Percentiles rank a stretch among this genome's conserved stretches.
Conservation (phyloP, 2,329 filamentous ascomycete species). For the Penicillium sp. region DNA sequence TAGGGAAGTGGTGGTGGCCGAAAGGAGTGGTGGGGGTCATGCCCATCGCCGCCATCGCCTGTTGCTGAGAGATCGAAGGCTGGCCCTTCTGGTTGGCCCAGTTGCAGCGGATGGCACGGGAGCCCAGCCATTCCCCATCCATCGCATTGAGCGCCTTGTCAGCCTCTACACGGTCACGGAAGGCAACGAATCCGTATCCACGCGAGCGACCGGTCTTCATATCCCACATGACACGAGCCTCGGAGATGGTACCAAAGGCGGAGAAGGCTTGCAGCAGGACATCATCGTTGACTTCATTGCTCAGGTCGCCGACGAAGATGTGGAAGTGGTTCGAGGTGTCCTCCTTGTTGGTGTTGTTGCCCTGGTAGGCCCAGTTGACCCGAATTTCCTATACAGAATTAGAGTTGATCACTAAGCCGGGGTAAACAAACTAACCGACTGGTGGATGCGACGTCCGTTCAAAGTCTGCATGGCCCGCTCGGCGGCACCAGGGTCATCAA, state of each 20-base stretch:
- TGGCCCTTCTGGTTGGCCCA: slow-evolving; percentile 99
- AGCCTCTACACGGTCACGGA: slow-evolving; percentile 88
- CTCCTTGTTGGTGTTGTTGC: slow-evolving; percentile 90
- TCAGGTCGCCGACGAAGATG: slow-evolving; percentile 96
- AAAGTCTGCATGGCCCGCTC: slow-evolving; percentile 97
- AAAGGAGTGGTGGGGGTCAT: slow-evolving; percentile 97
- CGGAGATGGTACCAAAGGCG: slow-evolving; percentile 91
- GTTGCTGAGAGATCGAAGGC: slow-evolving; percentile 95
- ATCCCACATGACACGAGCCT: slow-evolving; percentile 99
- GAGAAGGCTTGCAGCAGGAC: slow-evolving; percentile 91
- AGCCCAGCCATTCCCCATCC: slow-evolving; percentile 99
- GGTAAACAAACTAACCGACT: slow-evolving; percentile 61
- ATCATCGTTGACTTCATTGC: slow-evolving; percentile 98
- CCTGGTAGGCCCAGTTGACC: slow-evolving; percentile 99
- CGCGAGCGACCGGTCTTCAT: slow-evolving; percentile 99
- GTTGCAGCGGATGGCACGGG: slow-evolving; percentile 97
- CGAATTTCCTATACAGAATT: slow-evolving; percentile 75
- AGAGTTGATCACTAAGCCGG: background rate
- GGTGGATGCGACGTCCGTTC: slow-evolving; percentile 92
- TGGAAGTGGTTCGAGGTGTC: slow-evolving; percentile 98
- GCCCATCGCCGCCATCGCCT: slow-evolving; percentile 95
- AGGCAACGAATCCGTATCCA: slow-evolving; percentile 97
- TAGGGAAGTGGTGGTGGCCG: slow-evolving; percentile 96
- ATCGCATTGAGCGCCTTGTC: slow-evolving; percentile 96
- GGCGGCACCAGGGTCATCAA: slow-evolving; percentile 93